Evolutionary conservation across 1,284 basidiomycete genomes (phyloP).

Genomic region (Tranzscheliella williamsii): DNA sequence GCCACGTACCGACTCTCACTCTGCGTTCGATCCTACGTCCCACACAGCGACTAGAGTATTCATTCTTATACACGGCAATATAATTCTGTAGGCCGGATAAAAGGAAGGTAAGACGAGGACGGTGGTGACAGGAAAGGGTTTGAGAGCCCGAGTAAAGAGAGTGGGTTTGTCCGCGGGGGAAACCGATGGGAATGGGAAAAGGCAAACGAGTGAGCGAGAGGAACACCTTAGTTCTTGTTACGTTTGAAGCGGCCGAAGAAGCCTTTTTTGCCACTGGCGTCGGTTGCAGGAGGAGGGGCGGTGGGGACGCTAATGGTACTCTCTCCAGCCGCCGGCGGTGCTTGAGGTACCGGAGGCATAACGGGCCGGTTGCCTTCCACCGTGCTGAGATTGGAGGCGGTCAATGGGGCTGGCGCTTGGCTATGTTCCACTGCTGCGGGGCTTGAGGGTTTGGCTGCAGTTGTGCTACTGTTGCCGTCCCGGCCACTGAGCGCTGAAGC

Average conservation of each 20-base stretch:
- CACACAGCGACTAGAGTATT: no score
- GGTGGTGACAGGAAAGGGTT: no score
- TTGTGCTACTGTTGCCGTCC: not conserved
- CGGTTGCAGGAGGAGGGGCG: constrained; percentile 31
- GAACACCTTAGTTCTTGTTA: constrained; percentile 15
- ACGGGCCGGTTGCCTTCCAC: constrained; percentile 10
- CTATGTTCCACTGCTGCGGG: not conserved
- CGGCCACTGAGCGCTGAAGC: constrained; percentile 11
- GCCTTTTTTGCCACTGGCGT: constrained; percentile 9
- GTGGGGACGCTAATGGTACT: constrained; percentile 31
- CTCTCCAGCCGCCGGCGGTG: constrained; percentile 15
- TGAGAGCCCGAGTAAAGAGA: not conserved
- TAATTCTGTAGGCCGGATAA: no score
- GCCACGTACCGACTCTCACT: no score
- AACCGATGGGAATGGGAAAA: constrained; percentile 1
- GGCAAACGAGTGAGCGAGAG: not conserved
- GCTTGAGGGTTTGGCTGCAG: constrained; percentile 1
- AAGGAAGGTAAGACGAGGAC: no score
- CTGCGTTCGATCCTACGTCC: no score
- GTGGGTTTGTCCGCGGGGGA: not conserved
- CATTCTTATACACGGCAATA: no score
- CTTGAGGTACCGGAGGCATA: constrained; percentile 35
- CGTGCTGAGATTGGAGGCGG: constrained; percentile 22
- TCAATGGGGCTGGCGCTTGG: constrained; percentile 17
- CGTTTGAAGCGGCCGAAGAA: constrained; percentile 35